phyloP scores from a whole-genome alignment of 805 yeast genomes.

The Sporopachydermia lactativora region DNA sequence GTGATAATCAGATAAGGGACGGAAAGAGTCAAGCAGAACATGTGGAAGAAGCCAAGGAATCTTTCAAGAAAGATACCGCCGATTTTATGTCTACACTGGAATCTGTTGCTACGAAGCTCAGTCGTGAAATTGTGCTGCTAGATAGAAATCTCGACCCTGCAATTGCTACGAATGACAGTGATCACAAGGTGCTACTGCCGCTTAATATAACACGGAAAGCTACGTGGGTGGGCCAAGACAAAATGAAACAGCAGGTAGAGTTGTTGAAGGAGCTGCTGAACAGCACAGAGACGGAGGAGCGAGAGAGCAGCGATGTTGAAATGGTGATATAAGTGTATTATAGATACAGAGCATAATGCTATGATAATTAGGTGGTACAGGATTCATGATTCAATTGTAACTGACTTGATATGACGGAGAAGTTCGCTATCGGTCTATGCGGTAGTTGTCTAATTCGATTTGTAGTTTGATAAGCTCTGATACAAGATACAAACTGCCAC shows the following conservation, averaged over 20 bases:
- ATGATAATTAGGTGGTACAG: too few relatives aligned
- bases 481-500: conserved; percentile 60
- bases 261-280: not conserved
- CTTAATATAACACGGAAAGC: conserved; percentile 58
- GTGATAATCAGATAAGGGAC: not conserved
- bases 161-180: conserved; percentile 24
- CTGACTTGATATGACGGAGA: too few relatives aligned
- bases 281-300: conserved; percentile 2
- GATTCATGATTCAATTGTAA: too few relatives aligned
- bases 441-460: conserved; percentile 10
- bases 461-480: conserved; percentile 36
- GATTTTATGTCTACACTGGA: conserved; percentile 41
- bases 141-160: conserved; percentile 44
- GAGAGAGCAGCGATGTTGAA: conserved; percentile 16
- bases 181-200: conserved; percentile 45
- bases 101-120: conserved; percentile 39
- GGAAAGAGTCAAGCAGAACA: conserved; percentile 9
- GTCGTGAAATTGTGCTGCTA: conserved; percentile 52
- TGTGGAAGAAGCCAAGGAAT: conserved; percentile 18
- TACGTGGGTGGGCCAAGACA: conserved; percentile 46
- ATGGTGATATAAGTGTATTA: conserved; percentile 15
- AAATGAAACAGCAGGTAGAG: conserved; percentile 27
- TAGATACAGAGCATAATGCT: too few relatives aligned
- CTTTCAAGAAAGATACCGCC: conserved; percentile 30
- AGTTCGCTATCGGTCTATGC: too few relatives aligned